These are phyloP conservation scores for Leucosporidium creatinivorum DNA, from an alignment of 768 basidiomycete genomes.

Conservation along the genomic window DNA sequence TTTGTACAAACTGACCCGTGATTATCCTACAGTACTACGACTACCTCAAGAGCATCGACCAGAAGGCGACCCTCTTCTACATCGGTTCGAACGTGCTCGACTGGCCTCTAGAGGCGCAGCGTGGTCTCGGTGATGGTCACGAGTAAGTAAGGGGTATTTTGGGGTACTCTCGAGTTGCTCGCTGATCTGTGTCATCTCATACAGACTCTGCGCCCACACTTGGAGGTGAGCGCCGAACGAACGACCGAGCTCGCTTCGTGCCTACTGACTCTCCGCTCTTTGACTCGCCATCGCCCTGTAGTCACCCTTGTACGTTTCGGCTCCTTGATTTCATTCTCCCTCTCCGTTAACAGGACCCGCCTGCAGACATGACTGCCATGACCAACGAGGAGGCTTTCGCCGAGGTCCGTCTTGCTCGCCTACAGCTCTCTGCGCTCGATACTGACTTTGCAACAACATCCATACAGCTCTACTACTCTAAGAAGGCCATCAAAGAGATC, in stretches of 20 bases:
- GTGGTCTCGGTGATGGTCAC: slow-evolving; percentile 42
- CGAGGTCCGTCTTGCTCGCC: slow-evolving; percentile 36
- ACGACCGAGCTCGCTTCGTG: neutral
- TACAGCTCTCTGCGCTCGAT: neutral
- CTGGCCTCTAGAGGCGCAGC: slow-evolving; percentile 45
- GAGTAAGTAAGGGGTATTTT: slow-evolving; percentile 36
- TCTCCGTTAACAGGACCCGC: slow-evolving; percentile 30
- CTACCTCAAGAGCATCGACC: slow-evolving; percentile 39
- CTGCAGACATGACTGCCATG: slow-evolving; percentile 44
- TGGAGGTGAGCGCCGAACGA: neutral
- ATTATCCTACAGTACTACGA: slow-evolving; percentile 39
- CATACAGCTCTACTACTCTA: slow-evolving; percentile 29
- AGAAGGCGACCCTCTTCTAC: slow-evolving; percentile 41
- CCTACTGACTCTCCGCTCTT: neutral
- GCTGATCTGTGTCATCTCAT: neutral
- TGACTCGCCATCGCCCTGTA: neutral
- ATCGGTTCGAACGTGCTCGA: slow-evolving; percentile 46
- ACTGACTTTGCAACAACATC: slow-evolving; percentile 6
- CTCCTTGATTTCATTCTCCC: slow-evolving; percentile 14
- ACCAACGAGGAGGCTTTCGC: slow-evolving; percentile 45
- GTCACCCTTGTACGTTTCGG: slow-evolving; percentile 9
- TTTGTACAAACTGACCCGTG: no score
- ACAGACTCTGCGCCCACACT: slow-evolving; percentile 27
- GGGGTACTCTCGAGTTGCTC: no score
- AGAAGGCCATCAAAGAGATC: slow-evolving; percentile 28